Evolutionary conservation across 768 basidiomycete genomes (phyloP).

Genomic region (Dioszegia hungarica): DNA sequence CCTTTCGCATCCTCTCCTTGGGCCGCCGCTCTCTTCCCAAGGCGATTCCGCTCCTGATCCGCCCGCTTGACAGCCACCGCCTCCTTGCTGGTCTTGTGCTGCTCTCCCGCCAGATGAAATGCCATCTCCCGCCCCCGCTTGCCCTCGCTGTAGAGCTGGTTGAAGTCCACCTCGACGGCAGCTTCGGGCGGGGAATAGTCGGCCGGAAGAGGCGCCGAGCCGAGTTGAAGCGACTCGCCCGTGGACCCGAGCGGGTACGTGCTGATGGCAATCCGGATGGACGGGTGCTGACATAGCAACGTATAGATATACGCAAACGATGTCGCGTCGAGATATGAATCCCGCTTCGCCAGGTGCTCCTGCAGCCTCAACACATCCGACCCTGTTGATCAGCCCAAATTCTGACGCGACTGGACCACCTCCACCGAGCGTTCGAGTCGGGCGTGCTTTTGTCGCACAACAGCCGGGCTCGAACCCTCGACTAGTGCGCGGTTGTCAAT

Average conservation of each 20-base stretch:
- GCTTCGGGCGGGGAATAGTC: constrained; percentile 17
- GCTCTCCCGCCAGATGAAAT: constrained; percentile 27
- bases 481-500: background rate
- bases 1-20: background rate
- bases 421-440: constrained; percentile 25
- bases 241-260: constrained; percentile 25
- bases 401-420: constrained; percentile 20
- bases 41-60: constrained; percentile 7
- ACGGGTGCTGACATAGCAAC: constrained; percentile 23
- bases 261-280: constrained; percentile 25
- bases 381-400: constrained; percentile 13
- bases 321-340: constrained; percentile 24
- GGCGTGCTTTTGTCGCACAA: background rate
- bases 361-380: constrained; percentile 24
- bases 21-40: constrained; percentile 2
- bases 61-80: constrained; percentile 16
- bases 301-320: constrained; percentile 37
- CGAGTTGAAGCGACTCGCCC: constrained; percentile 17
- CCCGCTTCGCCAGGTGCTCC: constrained; percentile 20
- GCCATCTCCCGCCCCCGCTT: constrained; percentile 31
- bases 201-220: constrained; percentile 26
- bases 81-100: constrained; percentile 25
- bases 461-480: constrained; percentile 27
- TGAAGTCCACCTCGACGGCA: constrained; percentile 10
- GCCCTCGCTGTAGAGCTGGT: constrained; percentile 18